A percentile compares a stretch with the other conserved stretches of the same genome.
Conservation (phyloP, 2,329 filamentous ascomycete genomes). For the Dactylonectria estremocensis region DNA sequence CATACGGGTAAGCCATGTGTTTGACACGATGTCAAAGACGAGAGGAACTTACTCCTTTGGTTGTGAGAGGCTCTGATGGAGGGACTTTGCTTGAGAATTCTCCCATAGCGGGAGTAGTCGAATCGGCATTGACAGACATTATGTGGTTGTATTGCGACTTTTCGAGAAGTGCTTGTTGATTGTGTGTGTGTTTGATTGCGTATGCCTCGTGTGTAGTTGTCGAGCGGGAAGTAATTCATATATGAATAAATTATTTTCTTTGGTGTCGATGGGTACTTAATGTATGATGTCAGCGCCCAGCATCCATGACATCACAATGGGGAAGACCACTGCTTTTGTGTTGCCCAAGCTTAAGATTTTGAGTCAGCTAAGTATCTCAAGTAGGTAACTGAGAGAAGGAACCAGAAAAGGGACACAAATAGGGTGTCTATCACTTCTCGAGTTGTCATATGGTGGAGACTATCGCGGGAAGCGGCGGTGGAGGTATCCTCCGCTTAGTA, state of each 20-base stretch:
- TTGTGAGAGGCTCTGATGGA: constrained; percentile 67
- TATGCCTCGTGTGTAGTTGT: neutral
- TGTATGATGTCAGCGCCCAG: constrained; percentile 23
- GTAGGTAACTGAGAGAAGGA: neutral
- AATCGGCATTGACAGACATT: constrained; percentile 63
- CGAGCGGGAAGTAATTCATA: neutral
- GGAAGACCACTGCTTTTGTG: neutral
- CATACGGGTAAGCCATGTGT: constrained; percentile 26
- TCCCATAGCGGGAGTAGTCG: constrained; percentile 66
- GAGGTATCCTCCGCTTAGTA: neutral
- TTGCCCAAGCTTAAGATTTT: neutral
- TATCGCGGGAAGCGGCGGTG: neutral
- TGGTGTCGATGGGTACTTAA: constrained; percentile 1
- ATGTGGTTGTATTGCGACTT: constrained; percentile 26
- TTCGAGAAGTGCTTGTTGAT: neutral
- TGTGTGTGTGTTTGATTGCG: too few species aligned
- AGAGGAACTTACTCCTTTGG: constrained; percentile 64
- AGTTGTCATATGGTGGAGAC: neutral
- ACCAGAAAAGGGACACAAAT: neutral
- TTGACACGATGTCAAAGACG: neutral
- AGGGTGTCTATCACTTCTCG: neutral
- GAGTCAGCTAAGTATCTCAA: neutral
- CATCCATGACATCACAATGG: constrained; percentile 23
- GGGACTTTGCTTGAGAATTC: constrained; percentile 69
- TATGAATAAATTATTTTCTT: neutral